A percentile compares a stretch with the other conserved stretches of the same genome.
phyloP scores from a whole-genome alignment of 108 stramenopile species.

The Asterionellopsis glacialis region DNA sequence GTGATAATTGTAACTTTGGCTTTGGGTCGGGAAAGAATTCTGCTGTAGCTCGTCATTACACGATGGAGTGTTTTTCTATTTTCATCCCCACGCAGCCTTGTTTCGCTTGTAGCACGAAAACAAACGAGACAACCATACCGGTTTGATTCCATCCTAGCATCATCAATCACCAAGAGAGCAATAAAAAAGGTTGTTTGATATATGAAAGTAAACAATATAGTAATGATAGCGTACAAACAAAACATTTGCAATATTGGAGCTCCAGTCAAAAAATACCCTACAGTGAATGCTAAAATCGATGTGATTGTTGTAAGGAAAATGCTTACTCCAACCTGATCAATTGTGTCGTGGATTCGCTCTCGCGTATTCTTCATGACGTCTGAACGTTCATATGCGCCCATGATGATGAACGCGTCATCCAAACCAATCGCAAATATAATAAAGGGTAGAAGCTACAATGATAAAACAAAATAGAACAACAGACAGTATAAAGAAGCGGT shows the following conservation, averaged over 20 bases:
- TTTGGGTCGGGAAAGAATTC: no score
- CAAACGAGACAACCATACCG: not conserved
- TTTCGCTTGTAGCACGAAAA: no score
- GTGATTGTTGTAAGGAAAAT: slow-evolving; percentile 9
- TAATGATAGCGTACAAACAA: not conserved
- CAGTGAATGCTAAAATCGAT: not conserved
- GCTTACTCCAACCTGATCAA: slow-evolving; percentile 1
- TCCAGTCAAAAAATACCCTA: not conserved
- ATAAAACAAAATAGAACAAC: not conserved
- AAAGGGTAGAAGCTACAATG: slow-evolving; percentile 12
- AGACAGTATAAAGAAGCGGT: not conserved
- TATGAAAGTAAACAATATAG: slow-evolving; percentile 7
- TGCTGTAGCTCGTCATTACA: no score
- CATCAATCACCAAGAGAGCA: slow-evolving; percentile 4
- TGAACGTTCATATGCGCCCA: slow-evolving; percentile 1
- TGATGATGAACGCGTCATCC: slow-evolving; percentile 7
- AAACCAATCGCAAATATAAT: slow-evolving; percentile 10
- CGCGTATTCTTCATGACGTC: not conserved
- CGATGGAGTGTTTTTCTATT: no score
- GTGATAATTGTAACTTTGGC: no score
- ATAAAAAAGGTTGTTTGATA: slow-evolving; percentile 4
- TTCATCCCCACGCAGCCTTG: no score
- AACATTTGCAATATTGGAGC: not conserved
- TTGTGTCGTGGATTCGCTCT: slow-evolving; percentile 1
- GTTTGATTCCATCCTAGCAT: not conserved